Percentiles rank a stretch among this genome's conserved stretches.
Conservation (phyloP, 164 flowering plant species). For the Dillenia turbinata region DNA sequence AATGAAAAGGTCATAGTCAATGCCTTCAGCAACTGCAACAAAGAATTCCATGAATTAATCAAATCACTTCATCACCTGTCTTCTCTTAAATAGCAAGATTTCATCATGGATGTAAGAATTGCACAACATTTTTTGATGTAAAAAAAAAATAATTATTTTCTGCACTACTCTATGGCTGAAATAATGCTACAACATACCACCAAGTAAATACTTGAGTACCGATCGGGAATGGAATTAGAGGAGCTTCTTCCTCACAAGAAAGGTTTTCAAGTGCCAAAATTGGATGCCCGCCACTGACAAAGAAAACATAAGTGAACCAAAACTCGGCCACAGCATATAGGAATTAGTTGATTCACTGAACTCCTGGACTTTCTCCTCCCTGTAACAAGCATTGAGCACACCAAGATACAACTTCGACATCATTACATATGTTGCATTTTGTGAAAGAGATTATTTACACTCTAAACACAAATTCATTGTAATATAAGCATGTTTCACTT, state of each 20-base stretch:
- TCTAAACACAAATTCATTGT: not conserved
- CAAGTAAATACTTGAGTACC: too few species aligned
- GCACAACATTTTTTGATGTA: too few species aligned
- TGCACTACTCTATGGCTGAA: too few species aligned
- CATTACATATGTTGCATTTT: not conserved
- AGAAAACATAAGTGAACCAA: constrained; percentile 57
- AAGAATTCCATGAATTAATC: too few species aligned
- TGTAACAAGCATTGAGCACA: constrained; percentile 18
- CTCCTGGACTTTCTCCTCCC: constrained; percentile 75
- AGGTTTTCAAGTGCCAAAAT: constrained; percentile 78
- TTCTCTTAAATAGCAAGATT: too few species aligned
- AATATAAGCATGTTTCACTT: not conserved
- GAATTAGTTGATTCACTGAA: constrained; percentile 57
- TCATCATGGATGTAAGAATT: too few species aligned
- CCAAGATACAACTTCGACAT: not conserved
- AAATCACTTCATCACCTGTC: too few species aligned
- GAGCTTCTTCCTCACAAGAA: constrained; percentile 81
- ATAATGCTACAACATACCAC: too few species aligned
- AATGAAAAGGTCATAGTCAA: too few species aligned
- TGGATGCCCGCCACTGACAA: constrained; percentile 69
- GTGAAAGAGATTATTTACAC: not conserved
- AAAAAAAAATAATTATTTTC: not conserved
- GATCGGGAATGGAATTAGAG: constrained; percentile 23
- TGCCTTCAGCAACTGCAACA: too few species aligned
- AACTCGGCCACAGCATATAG: constrained; percentile 55